Base-by-base conservation (phyloP, 73 alveolate genomes). In the Paramecium pentaurelia region DNA sequence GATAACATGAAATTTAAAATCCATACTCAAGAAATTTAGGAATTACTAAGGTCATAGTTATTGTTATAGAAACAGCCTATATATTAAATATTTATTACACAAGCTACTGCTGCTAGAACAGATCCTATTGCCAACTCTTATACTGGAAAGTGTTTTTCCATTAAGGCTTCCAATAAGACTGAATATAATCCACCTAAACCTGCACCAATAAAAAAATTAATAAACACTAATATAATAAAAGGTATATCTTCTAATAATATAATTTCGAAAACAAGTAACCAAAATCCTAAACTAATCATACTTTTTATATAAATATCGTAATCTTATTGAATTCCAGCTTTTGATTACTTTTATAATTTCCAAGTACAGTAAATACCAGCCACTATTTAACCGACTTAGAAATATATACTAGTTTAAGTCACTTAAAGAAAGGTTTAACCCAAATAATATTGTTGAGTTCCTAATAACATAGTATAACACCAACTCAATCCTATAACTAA, bases 401-500 rank as follows among this genome's bases (percentile, higher is more conserved):
- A 64, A 28, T 28, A 64, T 3, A 54, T 64, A 34, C 47, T 64
- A 64, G 47, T 34, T 28, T 28, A 28, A 64, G 51, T 64, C 4
- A 64, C 84, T 32, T 64, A 3, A 0, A 32, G 12, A 34, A 32
- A 64, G 27, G 45, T 28, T 64, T 64, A 64, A 12, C 84, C 84
- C 28, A 28, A 28, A 64, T 11, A 28, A 64, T 64, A 64, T 34
- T 64, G 11, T 64, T 64, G 27, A 28, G 47, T 64, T 25, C 84
- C 47, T 0, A 64, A 28, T 64, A 64, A 32, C 84, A 64, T 64
- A 12, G 84, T 28, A 12, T 64, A 64, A 27, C 84, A 64, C 84
- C 84, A 64, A 64, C 84, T 64, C 54, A 64, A 64, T 32, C 84
- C 84, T 14, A 64, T 64, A 34, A 64, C 84, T 64, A 64, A 9